These are phyloP conservation scores for Saturnispora saitoi DNA, from an alignment of 805 yeast genomes.

Conservation along the genomic window DNA sequence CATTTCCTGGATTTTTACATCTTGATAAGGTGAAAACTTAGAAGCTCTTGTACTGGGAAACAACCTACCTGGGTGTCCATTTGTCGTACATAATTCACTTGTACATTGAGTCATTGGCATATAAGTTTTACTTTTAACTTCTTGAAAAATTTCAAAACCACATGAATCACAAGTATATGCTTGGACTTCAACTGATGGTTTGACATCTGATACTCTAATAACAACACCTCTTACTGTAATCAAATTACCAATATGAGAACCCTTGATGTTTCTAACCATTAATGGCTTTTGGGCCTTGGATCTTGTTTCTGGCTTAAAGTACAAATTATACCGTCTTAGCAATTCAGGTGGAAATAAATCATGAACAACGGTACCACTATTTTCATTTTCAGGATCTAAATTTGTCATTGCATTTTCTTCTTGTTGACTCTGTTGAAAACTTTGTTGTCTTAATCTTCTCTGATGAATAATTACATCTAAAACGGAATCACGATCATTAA, in stretches of 20 bases:
- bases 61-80: conserved; percentile 79
- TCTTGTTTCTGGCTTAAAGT: conserved; percentile 69
- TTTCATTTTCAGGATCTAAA: conserved; percentile 21
- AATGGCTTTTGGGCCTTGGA: conserved; percentile 45
- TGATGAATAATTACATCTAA: conserved; percentile 89
- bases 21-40: conserved; percentile 91
- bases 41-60: conserved; percentile 94
- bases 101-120: conserved; percentile 86
- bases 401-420: conserved; percentile 48
- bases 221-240: conserved; percentile 91
- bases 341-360: conserved; percentile 74
- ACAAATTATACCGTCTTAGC: conserved; percentile 78
- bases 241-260: conserved; percentile 72
- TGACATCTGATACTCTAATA: conserved; percentile 92
- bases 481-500: conserved; percentile 79
- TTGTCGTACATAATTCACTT: conserved; percentile 66
- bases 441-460: conserved; percentile 72
- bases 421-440: conserved; percentile 57
- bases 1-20: conserved; percentile 87
- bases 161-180: conserved; percentile 98
- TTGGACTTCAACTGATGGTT: conserved; percentile 81
- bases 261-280: conserved; percentile 86
- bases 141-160: conserved; percentile 95
- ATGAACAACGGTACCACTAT: conserved; percentile 23
- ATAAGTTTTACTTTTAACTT: conserved; percentile 75